Conservation (phyloP, 805 yeast genomes). For the Saccharomycopsis olivae region DNA sequence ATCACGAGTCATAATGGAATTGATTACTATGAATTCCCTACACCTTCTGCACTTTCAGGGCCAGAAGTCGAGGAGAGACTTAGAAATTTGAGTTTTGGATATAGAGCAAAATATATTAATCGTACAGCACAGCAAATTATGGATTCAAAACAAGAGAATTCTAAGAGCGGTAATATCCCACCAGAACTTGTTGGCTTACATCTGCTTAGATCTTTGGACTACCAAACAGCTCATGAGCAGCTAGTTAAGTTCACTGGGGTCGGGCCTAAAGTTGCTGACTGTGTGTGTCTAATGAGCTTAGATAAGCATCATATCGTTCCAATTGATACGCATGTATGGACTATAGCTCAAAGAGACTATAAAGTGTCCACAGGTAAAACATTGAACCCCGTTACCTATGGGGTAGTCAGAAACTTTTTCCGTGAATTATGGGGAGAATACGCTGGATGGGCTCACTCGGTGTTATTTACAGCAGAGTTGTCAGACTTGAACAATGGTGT, state of each 20-base stretch:
- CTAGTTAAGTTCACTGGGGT: slow-evolving; percentile 71
- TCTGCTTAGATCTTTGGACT: slow-evolving; percentile 34
- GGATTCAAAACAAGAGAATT: neutral
- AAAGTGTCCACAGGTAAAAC: slow-evolving; percentile 36
- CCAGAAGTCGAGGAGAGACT: slow-evolving; percentile 34
- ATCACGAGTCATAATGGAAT: slow-evolving; percentile 44
- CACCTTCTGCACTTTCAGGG: slow-evolving; percentile 39
- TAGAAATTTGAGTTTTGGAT: slow-evolving; percentile 60
- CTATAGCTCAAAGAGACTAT: slow-evolving; percentile 79
- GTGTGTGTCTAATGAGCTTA: slow-evolving; percentile 85
- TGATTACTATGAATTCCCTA: slow-evolving; percentile 65
- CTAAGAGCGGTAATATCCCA: too few relatives aligned
- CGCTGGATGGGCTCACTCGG: slow-evolving; percentile 99
- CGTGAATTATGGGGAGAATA: slow-evolving; percentile 70
- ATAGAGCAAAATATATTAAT: slow-evolving; percentile 80
- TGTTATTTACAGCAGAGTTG: slow-evolving; percentile 78
- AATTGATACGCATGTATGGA: slow-evolving; percentile 90
- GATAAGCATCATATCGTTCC: slow-evolving; percentile 86
- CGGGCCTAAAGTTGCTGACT: slow-evolving; percentile 97
- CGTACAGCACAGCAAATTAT: slow-evolving; percentile 55
- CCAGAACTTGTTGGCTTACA: slow-evolving; percentile 27
- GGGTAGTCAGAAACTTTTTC: slow-evolving; percentile 48
- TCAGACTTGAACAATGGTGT: slow-evolving; percentile 61
- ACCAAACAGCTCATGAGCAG: slow-evolving; percentile 44
- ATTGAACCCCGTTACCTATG: slow-evolving; percentile 42